Evolutionary conservation across 768 basidiomycete species (phyloP).

Genomic region (Pisolithus sp.): DNA sequence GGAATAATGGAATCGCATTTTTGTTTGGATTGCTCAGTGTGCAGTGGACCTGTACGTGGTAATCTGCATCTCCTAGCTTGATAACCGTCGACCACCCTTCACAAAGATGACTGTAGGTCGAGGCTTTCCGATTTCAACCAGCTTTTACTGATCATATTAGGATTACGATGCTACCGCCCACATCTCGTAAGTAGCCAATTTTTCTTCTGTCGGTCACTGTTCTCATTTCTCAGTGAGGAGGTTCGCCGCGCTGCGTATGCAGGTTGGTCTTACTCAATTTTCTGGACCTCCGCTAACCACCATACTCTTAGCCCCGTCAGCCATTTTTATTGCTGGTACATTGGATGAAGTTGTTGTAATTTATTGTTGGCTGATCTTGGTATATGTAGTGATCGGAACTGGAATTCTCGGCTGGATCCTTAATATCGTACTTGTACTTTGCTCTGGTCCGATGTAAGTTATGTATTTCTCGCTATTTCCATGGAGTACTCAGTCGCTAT

Average conservation of each 20-base stretch:
- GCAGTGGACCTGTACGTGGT: slow-evolving; percentile 71
- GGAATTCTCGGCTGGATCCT: slow-evolving; percentile 79
- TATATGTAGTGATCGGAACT: slow-evolving; percentile 57
- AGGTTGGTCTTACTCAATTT: slow-evolving; percentile 35
- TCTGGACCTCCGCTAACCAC: not conserved
- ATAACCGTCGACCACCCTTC: not conserved
- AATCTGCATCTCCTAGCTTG: not conserved
- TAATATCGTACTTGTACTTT: slow-evolving; percentile 82
- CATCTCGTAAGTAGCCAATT: slow-evolving; percentile 52
- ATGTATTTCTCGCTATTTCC: not conserved
- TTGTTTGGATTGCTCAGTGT: slow-evolving; percentile 80
- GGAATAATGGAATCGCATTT: slow-evolving; percentile 75
- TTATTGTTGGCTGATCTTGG: not conserved
- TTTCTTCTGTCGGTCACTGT: not conserved
- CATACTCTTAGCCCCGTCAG: slow-evolving; percentile 38
- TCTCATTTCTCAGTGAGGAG: slow-evolving; percentile 50
- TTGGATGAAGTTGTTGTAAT: not conserved
- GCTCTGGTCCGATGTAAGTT: slow-evolving; percentile 68
- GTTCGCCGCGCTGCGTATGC: slow-evolving; percentile 76
- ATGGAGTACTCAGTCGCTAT: not conserved
- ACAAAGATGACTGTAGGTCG: slow-evolving; percentile 49
- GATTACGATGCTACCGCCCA: slow-evolving; percentile 81
- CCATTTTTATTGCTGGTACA: slow-evolving; percentile 52
- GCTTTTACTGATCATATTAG: slow-evolving; percentile 25
- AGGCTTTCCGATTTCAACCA: not conserved